Evolutionary conservation across 208 protist species (phyloP).

Genomic region (Leishmania lainsoni): DNA sequence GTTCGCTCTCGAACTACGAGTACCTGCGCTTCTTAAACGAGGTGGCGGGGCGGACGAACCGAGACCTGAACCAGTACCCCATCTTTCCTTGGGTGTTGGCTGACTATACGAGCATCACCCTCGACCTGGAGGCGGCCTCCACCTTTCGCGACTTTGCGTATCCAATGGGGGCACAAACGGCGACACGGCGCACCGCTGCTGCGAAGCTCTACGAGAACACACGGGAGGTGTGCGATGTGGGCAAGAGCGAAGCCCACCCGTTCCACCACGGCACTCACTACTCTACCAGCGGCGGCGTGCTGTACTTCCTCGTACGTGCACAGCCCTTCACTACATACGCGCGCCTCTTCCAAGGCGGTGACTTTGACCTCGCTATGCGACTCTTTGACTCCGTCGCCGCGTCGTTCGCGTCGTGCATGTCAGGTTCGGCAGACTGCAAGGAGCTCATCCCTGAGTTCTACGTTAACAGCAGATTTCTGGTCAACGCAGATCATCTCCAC

Average conservation of each 20-base stretch:
- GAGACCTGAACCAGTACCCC: slow-evolving; percentile 95
- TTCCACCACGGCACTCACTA: slow-evolving; percentile 99
- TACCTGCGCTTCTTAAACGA: slow-evolving; percentile 94
- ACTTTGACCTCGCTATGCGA: slow-evolving; percentile 94
- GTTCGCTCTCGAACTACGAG: slow-evolving; percentile 93
- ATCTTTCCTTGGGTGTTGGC: slow-evolving; percentile 96
- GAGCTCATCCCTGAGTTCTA: slow-evolving; percentile 98
- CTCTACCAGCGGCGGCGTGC: slow-evolving; percentile 93
- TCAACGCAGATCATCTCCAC: slow-evolving; percentile 84
- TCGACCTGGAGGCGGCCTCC: slow-evolving; percentile 66
- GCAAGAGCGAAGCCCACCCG: slow-evolving; percentile 57
- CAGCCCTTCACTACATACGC: slow-evolving; percentile 97
- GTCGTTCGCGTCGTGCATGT: slow-evolving; percentile 77
- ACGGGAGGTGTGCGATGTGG: slow-evolving; percentile 32
- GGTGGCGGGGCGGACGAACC: slow-evolving; percentile 85
- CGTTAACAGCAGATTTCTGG: slow-evolving; percentile 91
- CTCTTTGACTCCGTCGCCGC: slow-evolving; percentile 94
- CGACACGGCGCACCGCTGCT: slow-evolving; percentile 71
- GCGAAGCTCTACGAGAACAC: slow-evolving; percentile 75
- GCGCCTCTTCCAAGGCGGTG: slow-evolving; percentile 84
- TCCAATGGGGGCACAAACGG: slow-evolving; percentile 96
- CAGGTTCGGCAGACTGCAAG: slow-evolving; percentile 93
- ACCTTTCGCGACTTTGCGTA: slow-evolving; percentile 94
- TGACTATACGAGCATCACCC: slow-evolving; percentile 80
- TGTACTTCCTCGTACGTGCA: slow-evolving; percentile 96